Base-by-base conservation (phyloP, 352 stramenopile genomes). In the Paralagenidium karlingii region DNA sequence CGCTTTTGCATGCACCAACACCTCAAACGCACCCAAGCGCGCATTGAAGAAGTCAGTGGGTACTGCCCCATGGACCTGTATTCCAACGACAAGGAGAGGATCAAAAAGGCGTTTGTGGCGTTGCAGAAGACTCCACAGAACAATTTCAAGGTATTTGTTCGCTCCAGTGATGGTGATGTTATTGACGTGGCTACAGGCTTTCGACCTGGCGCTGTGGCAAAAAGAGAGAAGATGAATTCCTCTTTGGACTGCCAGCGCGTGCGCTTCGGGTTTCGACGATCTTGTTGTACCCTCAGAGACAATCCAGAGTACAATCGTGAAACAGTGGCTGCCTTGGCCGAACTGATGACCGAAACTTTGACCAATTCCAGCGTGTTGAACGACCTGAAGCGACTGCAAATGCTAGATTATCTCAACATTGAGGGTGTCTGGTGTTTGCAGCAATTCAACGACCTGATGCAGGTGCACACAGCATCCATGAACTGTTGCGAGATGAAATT, bases 1-100 rank as follows among this genome's bases (percentile, higher is more conserved):
- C 74, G 77, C 13, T 94, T 94, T 44, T 90, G 73, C 45, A 91
- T 94, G 78, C 80, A 94, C 55, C 80, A 94, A 39, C 70, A 86
- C 40, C 84, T 83, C 54, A 91, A 94, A 58, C 63, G 66, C 22
- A 42, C 50, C 9, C 49, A 63, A 16, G 74, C 67, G 30, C 89
- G 91, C 37, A 66, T 91, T 19, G 68, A 84, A 30, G 66, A 82
- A 40, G 68, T 85, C 41, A 94, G 80, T 32, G 54, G 75, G 51
- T 94, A 91, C 44, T 88, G 69, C 39, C 80, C 80, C 0, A 44
- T 90, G 36, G 74, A 85, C 51, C 49, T 94, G 25, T 94, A 90
- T 37, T 89, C 80, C 3, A 53, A 60, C 15, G 65, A 91, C 41
- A 43, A 52, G 1, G 43, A 46, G 8, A 62, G 76, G 30, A 82